Conservation (phyloP, 1,139 yeast species). For the Candida sanyaensis region DNA sequence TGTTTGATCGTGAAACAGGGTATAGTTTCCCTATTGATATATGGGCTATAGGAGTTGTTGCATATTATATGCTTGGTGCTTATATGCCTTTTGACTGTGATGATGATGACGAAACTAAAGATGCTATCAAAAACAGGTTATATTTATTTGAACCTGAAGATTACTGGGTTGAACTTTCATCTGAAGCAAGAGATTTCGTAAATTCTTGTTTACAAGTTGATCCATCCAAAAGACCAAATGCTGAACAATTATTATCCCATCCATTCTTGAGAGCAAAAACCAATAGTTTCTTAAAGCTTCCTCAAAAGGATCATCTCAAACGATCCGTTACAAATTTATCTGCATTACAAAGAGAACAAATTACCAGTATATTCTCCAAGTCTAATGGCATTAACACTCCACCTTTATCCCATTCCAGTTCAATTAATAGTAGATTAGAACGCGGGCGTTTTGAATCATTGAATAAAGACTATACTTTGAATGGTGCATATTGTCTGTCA, state of each 20-base stretch:
- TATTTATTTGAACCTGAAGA: slow-evolving; percentile 61
- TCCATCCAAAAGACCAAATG: slow-evolving; percentile 47
- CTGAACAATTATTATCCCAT: slow-evolving; percentile 49
- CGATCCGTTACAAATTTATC: slow-evolving; percentile 3
- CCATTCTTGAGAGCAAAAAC: slow-evolving; percentile 32
- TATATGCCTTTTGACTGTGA: slow-evolving; percentile 83
- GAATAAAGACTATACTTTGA: slow-evolving; percentile 19
- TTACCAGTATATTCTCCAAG: slow-evolving; percentile 2
- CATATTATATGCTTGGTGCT: slow-evolving; percentile 72
- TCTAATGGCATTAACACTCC: not conserved
- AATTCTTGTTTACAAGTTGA: slow-evolving; percentile 54
- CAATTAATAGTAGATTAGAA: not conserved
- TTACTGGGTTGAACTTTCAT: slow-evolving; percentile 58
- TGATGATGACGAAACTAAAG: slow-evolving; percentile 65
- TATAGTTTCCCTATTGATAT: slow-evolving; percentile 66
- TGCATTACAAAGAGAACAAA: slow-evolving; percentile 9
- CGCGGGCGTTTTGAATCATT: slow-evolving; percentile 11
- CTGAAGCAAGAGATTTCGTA: slow-evolving; percentile 60
- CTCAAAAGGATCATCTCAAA: not conserved
- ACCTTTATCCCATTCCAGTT: slow-evolving; percentile 1
- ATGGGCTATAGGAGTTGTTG: slow-evolving; percentile 78
- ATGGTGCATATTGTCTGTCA: slow-evolving; percentile 32
- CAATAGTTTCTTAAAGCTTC: not conserved
- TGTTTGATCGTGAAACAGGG: slow-evolving; percentile 48
- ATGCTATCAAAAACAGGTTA: slow-evolving; percentile 59